Evolutionary conservation across 768 basidiomycete species (phyloP).

Genomic region (Sarcomyxa edulis): DNA sequence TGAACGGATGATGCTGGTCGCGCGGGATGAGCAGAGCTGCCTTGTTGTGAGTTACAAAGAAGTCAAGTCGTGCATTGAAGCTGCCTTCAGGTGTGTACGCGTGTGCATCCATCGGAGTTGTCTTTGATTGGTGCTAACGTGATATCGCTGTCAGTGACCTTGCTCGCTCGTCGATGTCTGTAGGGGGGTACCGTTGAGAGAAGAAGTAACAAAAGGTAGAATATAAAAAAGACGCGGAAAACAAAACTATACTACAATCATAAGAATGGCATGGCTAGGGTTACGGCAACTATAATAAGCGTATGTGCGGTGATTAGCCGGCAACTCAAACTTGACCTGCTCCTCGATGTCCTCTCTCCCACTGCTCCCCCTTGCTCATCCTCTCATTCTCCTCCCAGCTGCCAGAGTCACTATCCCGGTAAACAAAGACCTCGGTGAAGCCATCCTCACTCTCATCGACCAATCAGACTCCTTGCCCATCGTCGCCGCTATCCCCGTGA

Average conservation of each 20-base stretch:
- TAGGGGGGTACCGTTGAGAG: no score
- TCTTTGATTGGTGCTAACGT: no score
- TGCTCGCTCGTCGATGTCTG: no score
- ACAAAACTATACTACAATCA: no score
- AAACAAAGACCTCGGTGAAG: slow-evolving; percentile 53
- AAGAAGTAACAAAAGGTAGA: slow-evolving; percentile 56
- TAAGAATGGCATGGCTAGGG: no score
- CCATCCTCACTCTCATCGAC: slow-evolving; percentile 61
- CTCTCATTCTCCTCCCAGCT: slow-evolving; percentile 71
- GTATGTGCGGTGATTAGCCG: no score
- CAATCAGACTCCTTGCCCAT: slow-evolving; percentile 66
- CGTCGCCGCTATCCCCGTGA: slow-evolving; percentile 60
- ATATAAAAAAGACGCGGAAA: slow-evolving; percentile 30
- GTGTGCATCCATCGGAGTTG: no score
- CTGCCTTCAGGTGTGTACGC: slow-evolving; percentile 74
- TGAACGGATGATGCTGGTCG: slow-evolving; percentile 91
- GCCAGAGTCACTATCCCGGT: slow-evolving; percentile 67
- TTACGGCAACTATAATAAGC: no score
- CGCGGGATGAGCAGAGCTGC: slow-evolving; percentile 94
- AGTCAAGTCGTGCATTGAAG: slow-evolving; percentile 78
- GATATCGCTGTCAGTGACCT: no score
- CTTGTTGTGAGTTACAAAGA: slow-evolving; percentile 92
- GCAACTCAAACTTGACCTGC: no score
- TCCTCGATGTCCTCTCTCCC: no score
- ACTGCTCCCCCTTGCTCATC: slow-evolving; percentile 64